Evolutionary conservation across 106 monocot genomes (phyloP).

Genomic region (Xerophyta viscosa): DNA sequence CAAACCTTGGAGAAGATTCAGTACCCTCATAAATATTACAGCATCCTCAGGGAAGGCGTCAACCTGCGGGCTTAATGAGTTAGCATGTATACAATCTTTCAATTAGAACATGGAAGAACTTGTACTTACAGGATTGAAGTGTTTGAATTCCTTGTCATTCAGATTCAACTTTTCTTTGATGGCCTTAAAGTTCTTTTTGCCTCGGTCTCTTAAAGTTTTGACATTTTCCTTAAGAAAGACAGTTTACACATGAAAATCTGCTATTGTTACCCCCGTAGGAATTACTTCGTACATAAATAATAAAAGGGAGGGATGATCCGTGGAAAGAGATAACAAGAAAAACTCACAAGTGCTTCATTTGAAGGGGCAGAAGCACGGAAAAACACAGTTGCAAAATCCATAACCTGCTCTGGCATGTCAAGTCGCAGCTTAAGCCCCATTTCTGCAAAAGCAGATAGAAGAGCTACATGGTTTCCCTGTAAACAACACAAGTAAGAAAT

Average conservation of each 20-base stretch:
- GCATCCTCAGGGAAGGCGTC: slow-evolving; percentile 99
- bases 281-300: too few relatives aligned
- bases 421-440: slow-evolving; percentile 95
- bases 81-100: too few relatives aligned
- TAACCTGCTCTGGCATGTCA: slow-evolving; percentile 93
- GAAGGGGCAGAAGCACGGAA: slow-evolving; percentile 79
- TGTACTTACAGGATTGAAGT: slow-evolving; percentile 87
- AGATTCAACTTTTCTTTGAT: slow-evolving; percentile 86
- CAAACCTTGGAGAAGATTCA: slow-evolving; percentile 95
- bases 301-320: too few relatives aligned
- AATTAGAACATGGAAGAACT: neutral
- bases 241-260: too few relatives aligned
- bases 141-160: slow-evolving; percentile 59
- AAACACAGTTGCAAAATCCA: slow-evolving; percentile 69
- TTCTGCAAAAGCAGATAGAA: slow-evolving; percentile 84
- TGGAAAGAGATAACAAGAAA: too few relatives aligned
- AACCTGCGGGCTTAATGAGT: slow-evolving; percentile 30
- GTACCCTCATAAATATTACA: slow-evolving; percentile 79
- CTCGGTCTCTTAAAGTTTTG: slow-evolving; percentile 58
- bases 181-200: slow-evolving; percentile 64
- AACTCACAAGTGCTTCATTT: slow-evolving; percentile 71
- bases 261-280: too few relatives aligned
- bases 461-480: slow-evolving; percentile 92
- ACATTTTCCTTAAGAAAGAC: slow-evolving; percentile 86
- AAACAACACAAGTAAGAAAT: too few relatives aligned